Evolutionary conservation across 805 yeast genomes (phyloP), one percentile per base, ranked within the genome.

Genomic region (Aciculoconidium aculeatum): DNA sequence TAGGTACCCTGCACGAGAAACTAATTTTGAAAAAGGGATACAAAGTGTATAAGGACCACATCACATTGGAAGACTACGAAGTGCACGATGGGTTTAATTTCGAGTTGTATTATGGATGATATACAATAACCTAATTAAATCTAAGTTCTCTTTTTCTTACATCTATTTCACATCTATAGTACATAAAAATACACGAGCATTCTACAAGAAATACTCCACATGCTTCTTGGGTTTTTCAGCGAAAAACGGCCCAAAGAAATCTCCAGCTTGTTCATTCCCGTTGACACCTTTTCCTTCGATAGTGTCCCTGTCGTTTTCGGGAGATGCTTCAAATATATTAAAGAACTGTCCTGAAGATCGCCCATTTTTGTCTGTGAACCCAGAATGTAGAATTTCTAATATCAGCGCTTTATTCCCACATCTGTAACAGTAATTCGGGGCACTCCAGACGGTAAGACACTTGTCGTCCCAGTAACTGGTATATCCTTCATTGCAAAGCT

Each of bases 381-480:
- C 73, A 25, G 67, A 53, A 40, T 70, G 71, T 33, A 53, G 51
- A 4, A 92, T 76, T 53, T 92, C 98, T 39, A 92, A 66, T n/a
- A 92, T 88, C n/a, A 95, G 83, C 4, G 98, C 98, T 51, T 86
- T 77, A 51, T 92, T 92, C 1, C 98, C 98, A 55, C 99, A 92
- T 37, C 98, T 57, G 48, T 92, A 92, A 51, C 98, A 92, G 51
- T 92, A 92, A 51, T 92, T 92, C 0, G 99, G 99, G 0, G 98
- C 98, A 1, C 92, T 80, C 99, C 99, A 92, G 6, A 92, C 97
- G 0, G 99, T 92, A 20, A 94, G 79, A 25, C 94, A 84, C 39
- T 82, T 70, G 3, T 95, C 96, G 33, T 77, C 76, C 73, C 95
- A 92, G 48, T 88, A 78, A 30, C 85, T 78, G 41, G 90, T 95